These are phyloP conservation scores for Aspergillus melleus DNA, from an alignment of 2,329 filamentous ascomycete species.

Conservation along the genomic window DNA sequence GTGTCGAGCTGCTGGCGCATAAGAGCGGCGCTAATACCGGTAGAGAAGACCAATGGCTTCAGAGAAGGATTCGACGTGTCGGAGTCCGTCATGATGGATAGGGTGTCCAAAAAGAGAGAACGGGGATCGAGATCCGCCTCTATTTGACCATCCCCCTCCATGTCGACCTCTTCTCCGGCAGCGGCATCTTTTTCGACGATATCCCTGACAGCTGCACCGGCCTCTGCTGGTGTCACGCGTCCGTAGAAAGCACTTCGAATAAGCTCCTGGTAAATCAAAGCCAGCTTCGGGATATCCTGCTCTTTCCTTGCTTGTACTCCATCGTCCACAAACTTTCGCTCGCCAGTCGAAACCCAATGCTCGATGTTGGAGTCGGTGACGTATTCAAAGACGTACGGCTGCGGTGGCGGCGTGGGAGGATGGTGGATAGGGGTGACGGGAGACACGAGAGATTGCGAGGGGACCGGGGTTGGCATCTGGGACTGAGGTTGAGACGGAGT, in stretches of 20 bases:
- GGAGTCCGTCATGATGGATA: slow-evolving; percentile 75
- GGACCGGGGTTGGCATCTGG: slow-evolving; percentile 15
- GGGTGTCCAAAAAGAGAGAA: slow-evolving; percentile 76
- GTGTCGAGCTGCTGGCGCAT: slow-evolving; percentile 85
- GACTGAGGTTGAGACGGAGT: slow-evolving; percentile 18
- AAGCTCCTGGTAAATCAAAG: slow-evolving; percentile 80
- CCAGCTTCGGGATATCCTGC: slow-evolving; percentile 68
- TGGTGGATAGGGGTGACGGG: slow-evolving; percentile 13
- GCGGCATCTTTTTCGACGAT: slow-evolving; percentile 63
- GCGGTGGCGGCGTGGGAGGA: slow-evolving; percentile 24
- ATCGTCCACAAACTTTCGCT: slow-evolving; percentile 65
- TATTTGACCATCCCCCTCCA: slow-evolving; percentile 45
- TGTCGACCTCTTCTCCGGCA: slow-evolving; percentile 46
- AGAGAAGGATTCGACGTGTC: slow-evolving; percentile 62
- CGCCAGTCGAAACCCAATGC: slow-evolving; percentile 68
- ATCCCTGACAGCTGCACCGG: slow-evolving; percentile 71
- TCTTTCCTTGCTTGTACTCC: slow-evolving; percentile 65
- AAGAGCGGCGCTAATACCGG: slow-evolving; percentile 67
- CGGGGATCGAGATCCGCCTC: slow-evolving; percentile 58
- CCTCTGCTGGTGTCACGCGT: slow-evolving; percentile 65
- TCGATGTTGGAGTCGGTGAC: slow-evolving; percentile 69
- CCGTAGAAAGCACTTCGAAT: slow-evolving; percentile 72
- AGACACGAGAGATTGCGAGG: slow-evolving; percentile 11
- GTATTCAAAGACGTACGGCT: slow-evolving; percentile 69
- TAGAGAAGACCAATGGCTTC: slow-evolving; percentile 68